phyloP scores from a whole-genome alignment of 1,284 basidiomycete genomes.

The Apiotrichum siamense region DNA sequence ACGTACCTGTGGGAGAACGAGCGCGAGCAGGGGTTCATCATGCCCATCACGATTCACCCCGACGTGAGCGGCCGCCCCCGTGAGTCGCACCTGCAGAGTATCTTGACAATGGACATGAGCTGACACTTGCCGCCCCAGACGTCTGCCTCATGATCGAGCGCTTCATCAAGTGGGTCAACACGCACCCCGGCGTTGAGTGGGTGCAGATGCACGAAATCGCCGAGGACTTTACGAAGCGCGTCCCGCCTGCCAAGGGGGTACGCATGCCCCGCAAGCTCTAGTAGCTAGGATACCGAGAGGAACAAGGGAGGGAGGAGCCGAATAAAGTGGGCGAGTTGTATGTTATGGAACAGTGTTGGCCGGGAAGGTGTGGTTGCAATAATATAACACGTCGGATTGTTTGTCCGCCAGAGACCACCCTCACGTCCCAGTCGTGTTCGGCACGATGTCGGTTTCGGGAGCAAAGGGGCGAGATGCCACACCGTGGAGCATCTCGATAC shows the following conservation, averaged over 20 bases:
- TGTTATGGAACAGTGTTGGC: no score
- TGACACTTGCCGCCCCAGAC: conserved; percentile 29
- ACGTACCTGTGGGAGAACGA: conserved; percentile 56
- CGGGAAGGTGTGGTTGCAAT: no score
- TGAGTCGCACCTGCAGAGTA: conserved; percentile 15
- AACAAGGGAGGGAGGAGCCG: no score
- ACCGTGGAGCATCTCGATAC: no score
- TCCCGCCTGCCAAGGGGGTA: conserved; percentile 25
- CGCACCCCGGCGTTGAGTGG: conserved; percentile 65
- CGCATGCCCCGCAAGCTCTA: conserved; percentile 28
- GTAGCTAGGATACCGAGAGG: background rate
- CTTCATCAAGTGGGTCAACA: conserved; percentile 72
- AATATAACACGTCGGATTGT: no score
- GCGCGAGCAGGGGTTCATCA: conserved; percentile 52
- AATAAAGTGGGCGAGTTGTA: no score
- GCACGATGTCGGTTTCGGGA: no score
- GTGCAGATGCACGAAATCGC: conserved; percentile 55
- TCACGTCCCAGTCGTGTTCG: no score
- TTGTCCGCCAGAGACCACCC: no score
- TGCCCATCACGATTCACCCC: conserved; percentile 70
- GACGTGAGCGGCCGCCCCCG: conserved; percentile 57
- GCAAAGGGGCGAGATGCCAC: no score
- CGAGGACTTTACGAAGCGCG: conserved; percentile 27
- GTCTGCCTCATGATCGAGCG: conserved; percentile 73
- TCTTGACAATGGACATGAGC: background rate